Base-by-base conservation (phyloP, 1,284 basidiomycete species). In the Cryptococcus sp. region DNA sequence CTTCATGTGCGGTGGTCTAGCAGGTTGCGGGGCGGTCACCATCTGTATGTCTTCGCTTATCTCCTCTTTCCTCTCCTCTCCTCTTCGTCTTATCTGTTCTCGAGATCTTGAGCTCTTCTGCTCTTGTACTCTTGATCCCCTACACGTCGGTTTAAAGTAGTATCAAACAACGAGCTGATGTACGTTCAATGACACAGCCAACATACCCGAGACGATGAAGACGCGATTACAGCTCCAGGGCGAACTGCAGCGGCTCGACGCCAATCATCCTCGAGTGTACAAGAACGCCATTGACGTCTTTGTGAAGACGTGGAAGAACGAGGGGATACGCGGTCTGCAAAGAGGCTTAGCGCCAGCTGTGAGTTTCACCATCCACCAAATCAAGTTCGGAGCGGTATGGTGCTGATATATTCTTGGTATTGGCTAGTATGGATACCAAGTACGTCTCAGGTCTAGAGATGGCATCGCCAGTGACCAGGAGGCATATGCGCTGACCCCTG, bases 181-280 rank as follows among this genome's bases (percentile, higher is more conserved):
- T 38, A 5, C 30, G 19, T 35, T 25, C 3, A 25, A 25, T 25
- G 25, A 19, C 30, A 15, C 63, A 54, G 89, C 91, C 35, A 79
- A 79, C 61, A 70, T 79, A 30, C 76, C 80, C 11, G 93, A 96
- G 73, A 92, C 96, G 35, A 89, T 90, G 58, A 97, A 97, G 79
- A 97, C 93, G 39, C 87, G 94, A 58, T 80, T 98, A 54, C 93
- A 97, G 75, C 83, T 98, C 22, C 93, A 97, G 76, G 94, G 93
- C 22, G 93, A 98, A 79, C 85, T 97, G 16, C 85, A 88, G 41
- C 90, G 88, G 73, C 83, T 80, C 17, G 87, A 88, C 15, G 57
- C 65, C 19, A 72, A 73, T 50, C 85, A 84, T 8, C 77, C 84
- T 62, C 88, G 85, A 71, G 90, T 98, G 4, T 99, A 98, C 82